These are phyloP conservation scores for Clarireedia monteithiana DNA, from an alignment of 2,329 filamentous ascomycete genomes.

Conservation along the genomic window DNA sequence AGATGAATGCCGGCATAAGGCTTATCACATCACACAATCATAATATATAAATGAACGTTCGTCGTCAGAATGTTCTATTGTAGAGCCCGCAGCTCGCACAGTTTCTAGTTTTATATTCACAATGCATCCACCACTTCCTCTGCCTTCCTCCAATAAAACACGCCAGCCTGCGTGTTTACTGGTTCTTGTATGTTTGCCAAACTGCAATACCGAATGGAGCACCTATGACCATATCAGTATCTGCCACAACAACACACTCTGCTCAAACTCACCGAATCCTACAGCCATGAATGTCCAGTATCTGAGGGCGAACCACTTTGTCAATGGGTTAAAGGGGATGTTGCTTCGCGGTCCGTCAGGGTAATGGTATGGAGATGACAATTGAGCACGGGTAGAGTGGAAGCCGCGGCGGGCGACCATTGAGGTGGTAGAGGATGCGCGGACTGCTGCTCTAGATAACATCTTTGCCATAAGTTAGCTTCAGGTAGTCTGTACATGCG, in stretches of 20 bases:
- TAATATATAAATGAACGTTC: conserved; percentile 2
- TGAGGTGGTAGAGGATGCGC: conserved; percentile 53
- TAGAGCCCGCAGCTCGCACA: conserved; percentile 8
- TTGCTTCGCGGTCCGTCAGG: conserved; percentile 91
- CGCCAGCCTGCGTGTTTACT: conserved; percentile 14
- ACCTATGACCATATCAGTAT: conserved; percentile 24
- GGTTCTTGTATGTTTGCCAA: conserved; percentile 35
- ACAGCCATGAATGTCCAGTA: conserved; percentile 70
- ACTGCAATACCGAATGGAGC: conserved; percentile 54
- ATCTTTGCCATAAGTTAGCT: conserved; percentile 48
- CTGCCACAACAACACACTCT: background rate
- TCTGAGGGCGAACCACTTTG: conserved; percentile 71
- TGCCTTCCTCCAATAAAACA: background rate
- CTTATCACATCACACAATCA: background rate
- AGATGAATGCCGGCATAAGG: background rate
- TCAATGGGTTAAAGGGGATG: conserved; percentile 94
- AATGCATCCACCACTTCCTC: conserved; percentile 2
- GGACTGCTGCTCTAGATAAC: conserved; percentile 65
- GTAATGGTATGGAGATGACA: conserved; percentile 95
- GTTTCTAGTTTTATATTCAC: conserved; percentile 14
- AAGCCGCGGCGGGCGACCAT: conserved; percentile 85
- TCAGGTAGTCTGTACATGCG: background rate
- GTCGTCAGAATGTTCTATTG: conserved; percentile 6
- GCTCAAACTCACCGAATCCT: conserved; percentile 39
- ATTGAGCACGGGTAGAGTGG: conserved; percentile 78